Percentiles rank a stretch among this genome's conserved stretches.
phyloP scores from a whole-genome alignment of 495 filamentous ascomycete species.

The Podospora comata region DNA sequence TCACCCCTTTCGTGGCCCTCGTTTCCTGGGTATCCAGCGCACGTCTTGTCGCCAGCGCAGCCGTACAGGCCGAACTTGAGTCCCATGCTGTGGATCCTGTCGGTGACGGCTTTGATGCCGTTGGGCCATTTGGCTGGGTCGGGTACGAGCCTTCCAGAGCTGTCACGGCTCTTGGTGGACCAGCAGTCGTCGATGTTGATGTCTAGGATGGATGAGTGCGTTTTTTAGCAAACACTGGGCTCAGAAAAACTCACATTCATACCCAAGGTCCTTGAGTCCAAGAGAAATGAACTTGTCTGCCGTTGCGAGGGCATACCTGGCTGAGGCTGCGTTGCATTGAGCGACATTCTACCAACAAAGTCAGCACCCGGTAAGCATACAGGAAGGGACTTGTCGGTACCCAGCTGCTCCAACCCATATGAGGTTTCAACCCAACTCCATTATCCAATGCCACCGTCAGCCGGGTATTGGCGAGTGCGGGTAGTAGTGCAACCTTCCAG shows the following conservation, averaged over 20 bases:
- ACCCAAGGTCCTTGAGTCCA: constrained; percentile 58
- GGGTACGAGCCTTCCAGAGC: constrained; percentile 50
- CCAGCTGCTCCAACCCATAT: constrained; percentile 29
- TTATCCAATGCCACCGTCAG: constrained; percentile 7
- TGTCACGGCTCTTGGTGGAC: constrained; percentile 51
- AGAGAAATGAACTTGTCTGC: constrained; percentile 26
- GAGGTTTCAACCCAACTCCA: constrained; percentile 21
- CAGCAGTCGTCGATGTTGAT: constrained; percentile 66
- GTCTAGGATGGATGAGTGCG: constrained; percentile 24
- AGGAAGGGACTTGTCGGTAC: not conserved
- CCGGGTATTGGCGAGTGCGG: not conserved
- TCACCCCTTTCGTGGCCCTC: constrained; percentile 61
- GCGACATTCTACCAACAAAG: constrained; percentile 19
- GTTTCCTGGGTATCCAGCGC: constrained; percentile 60
- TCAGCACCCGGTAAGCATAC: not conserved
- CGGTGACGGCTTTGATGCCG: constrained; percentile 57
- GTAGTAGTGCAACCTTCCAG: not conserved
- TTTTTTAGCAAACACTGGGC: not conserved
- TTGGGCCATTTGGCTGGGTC: constrained; percentile 59
- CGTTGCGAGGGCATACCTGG: constrained; percentile 22
- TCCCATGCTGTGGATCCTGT: constrained; percentile 57
- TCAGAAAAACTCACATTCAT: constrained; percentile 43
- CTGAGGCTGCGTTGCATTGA: constrained; percentile 25
- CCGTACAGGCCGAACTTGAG: constrained; percentile 66
- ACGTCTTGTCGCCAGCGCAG: constrained; percentile 60